Evolutionary conservation across 441 rosid species (phyloP), one percentile per base, ranked within the genome.

Genomic region (Populus hybrid): DNA sequence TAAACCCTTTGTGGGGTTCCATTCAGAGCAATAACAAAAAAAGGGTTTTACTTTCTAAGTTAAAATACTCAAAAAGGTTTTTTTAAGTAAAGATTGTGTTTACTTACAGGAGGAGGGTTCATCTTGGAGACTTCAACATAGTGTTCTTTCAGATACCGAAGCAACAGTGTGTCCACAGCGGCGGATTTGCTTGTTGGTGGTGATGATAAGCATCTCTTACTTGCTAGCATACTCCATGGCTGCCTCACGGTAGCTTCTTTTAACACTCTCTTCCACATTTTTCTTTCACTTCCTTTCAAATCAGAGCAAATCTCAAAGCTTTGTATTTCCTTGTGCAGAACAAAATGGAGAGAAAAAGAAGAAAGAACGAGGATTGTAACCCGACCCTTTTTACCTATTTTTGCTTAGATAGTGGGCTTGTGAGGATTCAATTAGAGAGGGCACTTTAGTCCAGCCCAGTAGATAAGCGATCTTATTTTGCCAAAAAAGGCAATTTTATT

Each of bases 91-190:
- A n/a, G 92, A 91, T 71, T 73, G 5, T 1, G 12, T 19, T n/a
- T 7, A n/a, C 18, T 78, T 84, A 95, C 98, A 12, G 97, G 99
- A 75, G 99, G 98, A 85, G 97, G 97, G 35, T 87, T 91, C 99
- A 92, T 92, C 79, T 87, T 92, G 81, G 96, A 87, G 79, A 90
- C 89, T 84, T 95, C 94, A 3, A 85, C 83, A 84, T 89, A 92
- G 88, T 95, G 98, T 19, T 95, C 97, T 84, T 87, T 93, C 78
- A 95, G 97, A 72, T 98, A 91, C 74, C 98, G 98, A 64, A 93
- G 94, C 76, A 95, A 78, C 80, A 93, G 83, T 61, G 94, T 91
- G 79, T 91, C 86, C 7, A 95, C 91, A 72, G 90, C 91, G 34
- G 92, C 79, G 42, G 93, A 84, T 28, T 80, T 82, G 70, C 78